Evolutionary conservation across 202 grass and related monocot species (phyloP).

Genomic region (Thinopyrum obtusiflorum): DNA sequence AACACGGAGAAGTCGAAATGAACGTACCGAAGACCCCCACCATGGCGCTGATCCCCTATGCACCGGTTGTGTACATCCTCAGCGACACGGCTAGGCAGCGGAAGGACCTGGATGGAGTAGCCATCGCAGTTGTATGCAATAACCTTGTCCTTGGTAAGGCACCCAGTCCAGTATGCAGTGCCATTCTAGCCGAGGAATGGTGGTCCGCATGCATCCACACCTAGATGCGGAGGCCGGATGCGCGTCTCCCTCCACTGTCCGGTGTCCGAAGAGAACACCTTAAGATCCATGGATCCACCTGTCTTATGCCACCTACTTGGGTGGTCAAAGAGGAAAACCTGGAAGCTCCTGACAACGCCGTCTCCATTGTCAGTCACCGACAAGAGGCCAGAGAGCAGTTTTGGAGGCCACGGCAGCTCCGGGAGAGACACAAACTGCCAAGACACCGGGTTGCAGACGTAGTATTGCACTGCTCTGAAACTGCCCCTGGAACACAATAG

Average conservation of each 20-base stretch:
- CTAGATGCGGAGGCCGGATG: neutral
- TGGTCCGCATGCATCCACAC: neutral
- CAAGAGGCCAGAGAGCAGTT: neutral
- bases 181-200: neutral
- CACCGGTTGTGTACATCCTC: neutral
- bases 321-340: neutral
- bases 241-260: neutral
- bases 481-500: neutral
- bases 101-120: neutral
- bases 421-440: slow-evolving; percentile 6
- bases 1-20: neutral
- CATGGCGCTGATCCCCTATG: neutral
- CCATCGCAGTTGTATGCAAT: neutral
- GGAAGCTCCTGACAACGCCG: neutral
- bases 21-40: neutral
- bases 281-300: neutral
- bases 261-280: neutral
- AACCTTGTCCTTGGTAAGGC: neutral
- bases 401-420: neutral
- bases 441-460: slow-evolving; percentile 19
- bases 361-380: neutral
- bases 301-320: neutral
- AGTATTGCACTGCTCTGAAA: neutral
- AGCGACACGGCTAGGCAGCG: neutral
- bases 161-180: neutral